These are phyloP conservation scores for Chalciporus sphaerocephalus DNA, from an alignment of 768 basidiomycete species.

Conservation along the genomic window DNA sequence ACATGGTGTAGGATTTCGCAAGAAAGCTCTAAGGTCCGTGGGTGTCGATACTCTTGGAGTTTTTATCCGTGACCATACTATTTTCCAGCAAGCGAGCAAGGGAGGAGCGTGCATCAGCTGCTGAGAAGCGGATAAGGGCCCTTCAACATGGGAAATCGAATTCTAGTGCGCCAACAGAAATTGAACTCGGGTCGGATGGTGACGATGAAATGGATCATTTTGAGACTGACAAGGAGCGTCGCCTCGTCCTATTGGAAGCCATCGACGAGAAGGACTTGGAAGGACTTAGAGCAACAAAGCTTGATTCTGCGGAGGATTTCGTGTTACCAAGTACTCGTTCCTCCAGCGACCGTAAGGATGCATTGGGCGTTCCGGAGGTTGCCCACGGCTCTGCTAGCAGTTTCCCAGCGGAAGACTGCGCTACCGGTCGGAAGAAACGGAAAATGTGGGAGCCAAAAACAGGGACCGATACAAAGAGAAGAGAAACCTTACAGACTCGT, in stretches of 20 bases:
- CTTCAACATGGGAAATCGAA: constrained; percentile 34
- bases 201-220: constrained; percentile 39
- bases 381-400: background rate
- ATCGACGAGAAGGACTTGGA: constrained; percentile 42
- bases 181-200: constrained; percentile 31
- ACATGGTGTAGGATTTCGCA: constrained; percentile 63
- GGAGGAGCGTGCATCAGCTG: constrained; percentile 74
- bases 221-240: constrained; percentile 48
- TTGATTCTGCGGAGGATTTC: constrained; percentile 50
- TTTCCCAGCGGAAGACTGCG: background rate
- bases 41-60: constrained; percentile 6
- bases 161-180: constrained; percentile 15
- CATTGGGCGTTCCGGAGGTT: background rate
- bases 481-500: constrained; percentile 15
- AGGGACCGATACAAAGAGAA: constrained; percentile 7
- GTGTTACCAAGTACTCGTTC: constrained; percentile 31
- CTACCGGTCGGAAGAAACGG: constrained; percentile 9
- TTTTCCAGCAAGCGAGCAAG: constrained; percentile 65
- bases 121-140: constrained; percentile 54
- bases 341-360: constrained; percentile 1
- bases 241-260: constrained; percentile 47
- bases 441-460: constrained; percentile 21
- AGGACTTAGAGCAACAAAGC: constrained; percentile 40
- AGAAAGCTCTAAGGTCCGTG: constrained; percentile 60
- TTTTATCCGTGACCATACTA: background rate